These are phyloP conservation scores for Esteya vermicola DNA, from an alignment of 2,329 filamentous ascomycete genomes.

Conservation along the genomic window DNA sequence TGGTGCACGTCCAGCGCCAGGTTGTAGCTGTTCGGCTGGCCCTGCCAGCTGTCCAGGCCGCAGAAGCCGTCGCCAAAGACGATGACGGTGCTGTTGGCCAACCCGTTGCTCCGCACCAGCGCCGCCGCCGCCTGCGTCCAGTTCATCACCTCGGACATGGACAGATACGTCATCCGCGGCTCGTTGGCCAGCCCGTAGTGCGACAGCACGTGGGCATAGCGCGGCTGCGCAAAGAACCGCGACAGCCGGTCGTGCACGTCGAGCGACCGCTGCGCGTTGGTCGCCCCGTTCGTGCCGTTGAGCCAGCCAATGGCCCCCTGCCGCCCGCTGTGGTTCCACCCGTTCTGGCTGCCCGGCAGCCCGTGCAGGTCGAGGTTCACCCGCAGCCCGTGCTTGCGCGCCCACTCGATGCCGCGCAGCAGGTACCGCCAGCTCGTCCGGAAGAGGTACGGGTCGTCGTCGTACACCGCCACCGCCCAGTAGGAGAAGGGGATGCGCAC, in stretches of 20 bases:
- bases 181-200: slow-evolving; percentile 96
- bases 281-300: slow-evolving; percentile 69
- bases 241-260: slow-evolving; percentile 79
- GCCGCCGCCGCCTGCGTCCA: slow-evolving; percentile 69
- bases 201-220: slow-evolving; percentile 81
- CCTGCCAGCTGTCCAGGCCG: slow-evolving; percentile 82
- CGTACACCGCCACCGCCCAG: slow-evolving; percentile 81
- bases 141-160: slow-evolving; percentile 49
- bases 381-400: slow-evolving; percentile 77
- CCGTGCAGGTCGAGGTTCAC: slow-evolving; percentile 89
- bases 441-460: slow-evolving; percentile 74
- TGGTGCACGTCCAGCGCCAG: slow-evolving; percentile 94
- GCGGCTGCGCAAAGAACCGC: slow-evolving; percentile 81
- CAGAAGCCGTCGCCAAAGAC: slow-evolving; percentile 94
- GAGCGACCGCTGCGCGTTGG: slow-evolving; percentile 68
- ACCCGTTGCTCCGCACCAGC: slow-evolving; percentile 62
- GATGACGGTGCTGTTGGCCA: slow-evolving; percentile 48
- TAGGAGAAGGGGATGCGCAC: slow-evolving; percentile 94
- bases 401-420: slow-evolving; percentile 83
- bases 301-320: slow-evolving; percentile 76
- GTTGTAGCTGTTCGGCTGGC: slow-evolving; percentile 55
- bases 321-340: slow-evolving; percentile 90
- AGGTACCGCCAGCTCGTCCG: slow-evolving; percentile 88
- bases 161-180: slow-evolving; percentile 69
- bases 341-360: slow-evolving; percentile 88